phyloP scores from a whole-genome alignment of 768 basidiomycete species.

The Collybiopsis luxurians region DNA sequence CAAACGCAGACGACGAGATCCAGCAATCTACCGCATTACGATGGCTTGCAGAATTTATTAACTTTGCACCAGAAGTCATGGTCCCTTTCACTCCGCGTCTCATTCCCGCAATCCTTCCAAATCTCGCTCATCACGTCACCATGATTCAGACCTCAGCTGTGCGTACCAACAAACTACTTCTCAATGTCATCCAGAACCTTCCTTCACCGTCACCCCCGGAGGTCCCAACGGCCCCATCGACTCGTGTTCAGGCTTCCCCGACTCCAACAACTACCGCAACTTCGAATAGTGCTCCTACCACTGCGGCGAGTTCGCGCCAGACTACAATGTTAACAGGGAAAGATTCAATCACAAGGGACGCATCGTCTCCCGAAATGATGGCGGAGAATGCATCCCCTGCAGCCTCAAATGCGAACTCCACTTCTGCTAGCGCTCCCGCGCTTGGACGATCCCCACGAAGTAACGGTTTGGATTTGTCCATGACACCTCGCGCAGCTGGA shows the following conservation, averaged over 20 bases:
- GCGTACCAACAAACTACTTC: slow-evolving; percentile 82
- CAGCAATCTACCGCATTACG: slow-evolving; percentile 92
- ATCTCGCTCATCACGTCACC: slow-evolving; percentile 86
- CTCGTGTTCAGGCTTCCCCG: slow-evolving; percentile 52
- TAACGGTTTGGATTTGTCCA: slow-evolving; percentile 34
- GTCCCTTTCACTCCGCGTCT: slow-evolving; percentile 92
- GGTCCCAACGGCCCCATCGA: slow-evolving; percentile 28
- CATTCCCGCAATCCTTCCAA: slow-evolving; percentile 89
- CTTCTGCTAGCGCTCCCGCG: neutral
- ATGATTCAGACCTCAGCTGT: slow-evolving; percentile 88
- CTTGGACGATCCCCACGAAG: slow-evolving; percentile 20
- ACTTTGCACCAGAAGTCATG: slow-evolving; percentile 87
- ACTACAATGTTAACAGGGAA: slow-evolving; percentile 34
- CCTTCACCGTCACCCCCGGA: slow-evolving; percentile 62
- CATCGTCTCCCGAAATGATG: slow-evolving; percentile 43
- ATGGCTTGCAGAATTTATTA: slow-evolving; percentile 91
- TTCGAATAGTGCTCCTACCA: slow-evolving; percentile 6
- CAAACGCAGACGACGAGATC: slow-evolving; percentile 78
- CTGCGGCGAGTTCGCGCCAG: slow-evolving; percentile 47
- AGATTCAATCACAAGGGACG: slow-evolving; percentile 41
- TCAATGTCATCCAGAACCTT: slow-evolving; percentile 80
- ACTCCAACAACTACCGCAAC: slow-evolving; percentile 39
- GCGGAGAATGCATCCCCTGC: slow-evolving; percentile 17
- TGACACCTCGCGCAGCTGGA: slow-evolving; percentile 33
- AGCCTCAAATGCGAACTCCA: neutral